Evolutionary conservation across 2,329 filamentous ascomycete species (phyloP).

Genomic region (Tolypocladium capitatum): DNA sequence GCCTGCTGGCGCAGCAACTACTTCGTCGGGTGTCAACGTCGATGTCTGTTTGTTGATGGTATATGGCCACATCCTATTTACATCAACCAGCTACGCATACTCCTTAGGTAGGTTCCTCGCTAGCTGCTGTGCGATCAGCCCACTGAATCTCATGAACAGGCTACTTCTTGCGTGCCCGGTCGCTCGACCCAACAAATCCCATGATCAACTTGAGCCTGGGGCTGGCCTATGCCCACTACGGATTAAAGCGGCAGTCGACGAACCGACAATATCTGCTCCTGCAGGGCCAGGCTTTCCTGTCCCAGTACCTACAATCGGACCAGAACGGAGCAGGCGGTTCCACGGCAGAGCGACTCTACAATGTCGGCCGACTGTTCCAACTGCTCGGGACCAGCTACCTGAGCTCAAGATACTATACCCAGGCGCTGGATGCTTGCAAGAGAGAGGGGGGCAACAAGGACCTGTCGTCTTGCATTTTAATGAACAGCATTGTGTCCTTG

Average conservation of each 20-base stretch:
- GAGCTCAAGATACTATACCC: constrained; percentile 57
- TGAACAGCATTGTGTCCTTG: constrained; percentile 19
- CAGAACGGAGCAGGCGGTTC: constrained; percentile 2
- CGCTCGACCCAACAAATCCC: constrained; percentile 62
- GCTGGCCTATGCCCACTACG: constrained; percentile 75
- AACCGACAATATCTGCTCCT: constrained; percentile 81
- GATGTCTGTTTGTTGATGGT: constrained; percentile 75
- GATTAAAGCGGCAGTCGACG: constrained; percentile 76
- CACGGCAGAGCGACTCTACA: constrained; percentile 23
- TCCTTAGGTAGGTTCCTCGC: constrained; percentile 49
- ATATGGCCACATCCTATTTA: constrained; percentile 82
- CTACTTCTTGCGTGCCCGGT: constrained; percentile 70
- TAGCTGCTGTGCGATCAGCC: neutral
- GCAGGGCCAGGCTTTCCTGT: constrained; percentile 73
- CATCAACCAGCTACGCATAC: constrained; percentile 68
- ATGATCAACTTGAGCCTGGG: constrained; percentile 72
- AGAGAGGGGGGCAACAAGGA: constrained; percentile 6
- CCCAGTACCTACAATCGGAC: constrained; percentile 14
- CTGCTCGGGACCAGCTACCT: constrained; percentile 30
- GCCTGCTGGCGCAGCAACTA: neutral
- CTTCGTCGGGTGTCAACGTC: constrained; percentile 25
- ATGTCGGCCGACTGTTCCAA: constrained; percentile 24
- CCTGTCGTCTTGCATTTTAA: constrained; percentile 16
- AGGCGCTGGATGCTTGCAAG: constrained; percentile 14
- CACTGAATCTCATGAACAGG: constrained; percentile 25